Evolutionary conservation across 2,329 filamentous ascomycete genomes (phyloP), one percentile per base, ranked within the genome.

Genomic region (Microcyclospora pomicola): DNA sequence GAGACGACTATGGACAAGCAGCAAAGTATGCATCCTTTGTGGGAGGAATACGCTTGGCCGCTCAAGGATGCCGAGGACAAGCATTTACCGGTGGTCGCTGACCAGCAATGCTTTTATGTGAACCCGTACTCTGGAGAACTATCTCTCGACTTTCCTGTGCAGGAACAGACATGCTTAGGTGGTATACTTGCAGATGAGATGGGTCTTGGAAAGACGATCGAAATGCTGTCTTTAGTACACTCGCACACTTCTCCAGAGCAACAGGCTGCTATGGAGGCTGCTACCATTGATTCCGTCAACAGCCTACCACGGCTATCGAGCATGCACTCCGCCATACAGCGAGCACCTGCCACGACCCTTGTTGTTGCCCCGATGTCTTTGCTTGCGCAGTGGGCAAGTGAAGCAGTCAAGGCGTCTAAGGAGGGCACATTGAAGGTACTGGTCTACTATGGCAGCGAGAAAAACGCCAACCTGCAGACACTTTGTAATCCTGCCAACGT

Each of bases 341-440:
- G 70, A 37, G 91, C 87, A 1, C 87, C 86, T 0, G 83, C 80
- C 54, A 96, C 91, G 0, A 98, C 91, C 0, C 66, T 98, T 2
- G 88, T 98, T 0, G 73, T 98, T n/a, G 91, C 91, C 0, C 91
- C 91, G 2, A 96, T 95, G 77, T 96, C 91, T 9, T 67, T 98
- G 2, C 70, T 98, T n/a, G 75, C 88, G 0, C 91, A 98, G 57
- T 98, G 91, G 91, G 82, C 94, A 50, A 93, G 84, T 52, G 91
- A 98, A 64, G 84, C 87, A 0, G 77, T 87, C 49, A 93, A 88
- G 52, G 87, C 91, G 0, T 96, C 88, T 0, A 79, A 80, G 45
- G 71, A 81, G 9, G 87, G 86, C 2, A 83, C 83, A 0, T 63
- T 96, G 58, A 92, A 80, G 55, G 77, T 77, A 4, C 73, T 94